A percentile compares a stretch with the other conserved stretches of the same genome.
These are phyloP conservation scores for Sclerotinia glacialis DNA, from an alignment of 2,329 filamentous ascomycete species.

Conservation along the genomic window DNA sequence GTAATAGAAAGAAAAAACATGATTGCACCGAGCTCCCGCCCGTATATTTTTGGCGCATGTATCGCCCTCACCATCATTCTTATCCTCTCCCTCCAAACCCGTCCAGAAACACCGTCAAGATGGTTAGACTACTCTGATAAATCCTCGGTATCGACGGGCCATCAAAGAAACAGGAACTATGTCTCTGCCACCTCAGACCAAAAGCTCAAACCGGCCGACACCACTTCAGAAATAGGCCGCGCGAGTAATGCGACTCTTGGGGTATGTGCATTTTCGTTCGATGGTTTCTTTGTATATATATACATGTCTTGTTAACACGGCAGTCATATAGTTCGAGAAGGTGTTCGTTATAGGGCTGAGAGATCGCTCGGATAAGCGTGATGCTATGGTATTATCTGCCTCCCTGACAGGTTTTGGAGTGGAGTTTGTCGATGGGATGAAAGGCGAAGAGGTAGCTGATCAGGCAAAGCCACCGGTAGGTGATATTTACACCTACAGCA, in stretches of 20 bases:
- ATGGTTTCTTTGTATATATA: no score
- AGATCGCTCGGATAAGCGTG: constrained; percentile 48
- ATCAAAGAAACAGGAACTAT: neutral
- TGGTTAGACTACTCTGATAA: constrained; percentile 17
- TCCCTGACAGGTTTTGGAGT: constrained; percentile 45
- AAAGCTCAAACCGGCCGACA: neutral
- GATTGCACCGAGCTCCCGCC: neutral
- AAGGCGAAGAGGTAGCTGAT: constrained; percentile 42
- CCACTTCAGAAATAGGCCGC: constrained; percentile 12
- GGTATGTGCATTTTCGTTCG: neutral
- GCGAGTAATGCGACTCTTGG: constrained; percentile 1
- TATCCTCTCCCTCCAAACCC: neutral
- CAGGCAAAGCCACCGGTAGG: constrained; percentile 43
- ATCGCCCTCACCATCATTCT: neutral
- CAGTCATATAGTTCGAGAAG: constrained; percentile 41
- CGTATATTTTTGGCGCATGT: neutral
- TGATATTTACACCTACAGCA: neutral
- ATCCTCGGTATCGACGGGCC: neutral
- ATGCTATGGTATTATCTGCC: constrained; percentile 46
- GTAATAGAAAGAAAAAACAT: neutral
- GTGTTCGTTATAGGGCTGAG: constrained; percentile 48
- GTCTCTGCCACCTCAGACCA: neutral
- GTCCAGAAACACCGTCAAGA: neutral
- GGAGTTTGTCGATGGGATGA: constrained; percentile 46
- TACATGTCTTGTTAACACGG: neutral